Evolutionary conservation across 495 filamentous ascomycete genomes (phyloP).

Genomic region (Saxophila tyrrhenica): DNA sequence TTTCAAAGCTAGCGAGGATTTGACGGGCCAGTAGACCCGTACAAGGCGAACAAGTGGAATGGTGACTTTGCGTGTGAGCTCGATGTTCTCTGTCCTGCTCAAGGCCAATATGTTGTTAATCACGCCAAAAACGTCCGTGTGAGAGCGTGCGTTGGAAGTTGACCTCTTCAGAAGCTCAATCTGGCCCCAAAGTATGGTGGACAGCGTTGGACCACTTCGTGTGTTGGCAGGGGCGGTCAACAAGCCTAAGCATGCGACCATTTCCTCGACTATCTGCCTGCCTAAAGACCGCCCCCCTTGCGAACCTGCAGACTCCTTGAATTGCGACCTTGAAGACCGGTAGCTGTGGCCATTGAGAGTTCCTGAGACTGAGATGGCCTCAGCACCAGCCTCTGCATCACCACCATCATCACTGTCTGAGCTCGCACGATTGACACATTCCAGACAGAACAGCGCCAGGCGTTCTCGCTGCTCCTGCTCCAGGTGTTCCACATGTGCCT

Average conservation of each 20-base stretch:
- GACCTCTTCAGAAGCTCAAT: slow-evolving; percentile 42
- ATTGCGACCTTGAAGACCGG: slow-evolving; percentile 11
- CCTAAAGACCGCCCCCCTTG: slow-evolving; percentile 5
- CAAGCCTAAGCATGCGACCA: slow-evolving; percentile 36
- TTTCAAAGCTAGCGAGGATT: slow-evolving; percentile 41
- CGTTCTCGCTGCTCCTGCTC: slow-evolving; percentile 54
- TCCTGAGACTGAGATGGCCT: background rate
- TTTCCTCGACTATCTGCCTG: slow-evolving; percentile 15
- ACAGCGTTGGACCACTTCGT: slow-evolving; percentile 49
- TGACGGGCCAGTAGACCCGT: slow-evolving; percentile 59
- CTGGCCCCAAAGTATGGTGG: slow-evolving; percentile 45
- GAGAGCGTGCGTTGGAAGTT: slow-evolving; percentile 34
- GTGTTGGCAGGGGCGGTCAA: slow-evolving; percentile 60
- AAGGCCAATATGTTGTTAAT: slow-evolving; percentile 60
- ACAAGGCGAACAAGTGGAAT: slow-evolving; percentile 58
- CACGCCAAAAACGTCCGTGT: slow-evolving; percentile 59
- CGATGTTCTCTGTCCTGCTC: slow-evolving; percentile 54
- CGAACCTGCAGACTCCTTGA: slow-evolving; percentile 6
- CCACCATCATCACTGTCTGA: background rate
- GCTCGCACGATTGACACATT: slow-evolving; percentile 30
- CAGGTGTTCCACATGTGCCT: slow-evolving; percentile 70
- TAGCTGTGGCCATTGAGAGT: slow-evolving; percentile 3
- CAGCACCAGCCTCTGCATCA: slow-evolving; percentile 1
- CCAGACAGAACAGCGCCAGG: slow-evolving; percentile 55
- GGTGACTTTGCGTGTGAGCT: slow-evolving; percentile 46